Evolutionary conservation across 169 alveolate species (phyloP).

Genomic region (Perkinsus olseni): DNA sequence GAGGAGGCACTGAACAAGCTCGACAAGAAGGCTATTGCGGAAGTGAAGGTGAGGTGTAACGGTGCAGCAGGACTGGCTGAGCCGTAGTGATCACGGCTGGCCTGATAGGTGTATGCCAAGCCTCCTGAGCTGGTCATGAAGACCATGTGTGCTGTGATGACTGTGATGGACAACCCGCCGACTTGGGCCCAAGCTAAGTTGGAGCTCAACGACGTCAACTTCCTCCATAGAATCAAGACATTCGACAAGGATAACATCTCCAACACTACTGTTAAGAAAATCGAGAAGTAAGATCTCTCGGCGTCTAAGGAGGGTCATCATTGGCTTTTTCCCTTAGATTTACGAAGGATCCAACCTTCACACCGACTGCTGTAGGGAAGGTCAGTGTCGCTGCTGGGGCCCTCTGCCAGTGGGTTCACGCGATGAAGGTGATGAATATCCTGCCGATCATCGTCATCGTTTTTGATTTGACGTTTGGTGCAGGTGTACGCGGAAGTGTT

Average conservation of each 20-base stretch:
- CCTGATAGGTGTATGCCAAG: constrained; percentile 56
- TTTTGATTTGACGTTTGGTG: no score
- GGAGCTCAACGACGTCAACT: constrained; percentile 83
- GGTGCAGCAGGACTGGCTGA: background rate
- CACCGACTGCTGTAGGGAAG: constrained; percentile 72
- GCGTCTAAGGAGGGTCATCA: background rate
- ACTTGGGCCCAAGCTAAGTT: constrained; percentile 86
- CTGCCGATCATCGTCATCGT: no score
- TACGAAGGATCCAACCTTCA: constrained; percentile 72
- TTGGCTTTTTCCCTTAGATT: constrained; percentile 16
- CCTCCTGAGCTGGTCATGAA: constrained; percentile 83
- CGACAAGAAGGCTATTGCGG: constrained; percentile 87
- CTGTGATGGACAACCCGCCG: constrained; percentile 77
- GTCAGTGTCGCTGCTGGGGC: constrained; percentile 88
- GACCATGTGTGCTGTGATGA: constrained; percentile 86
- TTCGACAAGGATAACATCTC: constrained; percentile 81
- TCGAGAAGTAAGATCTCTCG: constrained; percentile 47
- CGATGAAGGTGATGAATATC: constrained; percentile 55
- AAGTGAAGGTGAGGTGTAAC: constrained; percentile 47
- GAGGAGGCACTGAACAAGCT: constrained; percentile 87
- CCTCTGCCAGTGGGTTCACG: constrained; percentile 88
- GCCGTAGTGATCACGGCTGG: background rate
- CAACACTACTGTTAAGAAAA: constrained; percentile 64
- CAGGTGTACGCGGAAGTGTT: constrained; percentile 83
- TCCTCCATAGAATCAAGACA: constrained; percentile 70